These are phyloP conservation scores for Metarhizium robertsii DNA, from an alignment of 2,329 filamentous ascomycete genomes.

Conservation along the genomic window DNA sequence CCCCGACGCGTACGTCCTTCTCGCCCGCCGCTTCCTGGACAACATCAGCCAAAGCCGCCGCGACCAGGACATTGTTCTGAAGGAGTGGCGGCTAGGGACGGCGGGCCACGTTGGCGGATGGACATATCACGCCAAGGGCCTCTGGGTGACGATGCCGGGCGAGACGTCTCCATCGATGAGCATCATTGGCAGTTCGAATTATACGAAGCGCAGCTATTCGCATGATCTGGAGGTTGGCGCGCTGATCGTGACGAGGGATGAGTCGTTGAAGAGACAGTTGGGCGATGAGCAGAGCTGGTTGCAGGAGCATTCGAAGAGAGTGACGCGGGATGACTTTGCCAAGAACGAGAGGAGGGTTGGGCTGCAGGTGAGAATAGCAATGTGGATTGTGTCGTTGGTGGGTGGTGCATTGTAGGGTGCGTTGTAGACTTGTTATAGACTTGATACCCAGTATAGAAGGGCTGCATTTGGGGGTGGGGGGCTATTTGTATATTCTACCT, in stretches of 20 bases:
- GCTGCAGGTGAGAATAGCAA: conserved; percentile 74
- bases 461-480: too few relatives aligned
- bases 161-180: conserved; percentile 64
- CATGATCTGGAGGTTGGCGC: conserved; percentile 87
- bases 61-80: conserved; percentile 55
- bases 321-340: conserved; percentile 71
- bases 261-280: conserved; percentile 61
- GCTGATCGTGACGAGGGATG: conserved; percentile 72
- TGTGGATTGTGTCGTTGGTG: conserved; percentile 85
- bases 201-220: conserved; percentile 87
- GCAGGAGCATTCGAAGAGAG: conserved; percentile 59
- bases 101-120: conserved; percentile 76
- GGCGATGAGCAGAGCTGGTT: conserved; percentile 74
- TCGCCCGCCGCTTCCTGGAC: conserved; percentile 72
- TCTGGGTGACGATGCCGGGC: conserved; percentile 73
- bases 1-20: conserved; percentile 83
- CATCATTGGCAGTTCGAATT: conserved; percentile 87
- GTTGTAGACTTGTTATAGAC: background rate
- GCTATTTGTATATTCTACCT: background rate
- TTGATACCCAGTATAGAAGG: background rate
- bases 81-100: conserved; percentile 80
- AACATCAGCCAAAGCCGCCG: conserved; percentile 36
- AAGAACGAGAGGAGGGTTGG: conserved; percentile 76
- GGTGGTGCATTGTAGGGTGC: conserved; percentile 68
- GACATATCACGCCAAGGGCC: conserved; percentile 96